phyloP scores from a whole-genome alignment of 768 basidiomycete genomes.

The Psilocybe azurescens region DNA sequence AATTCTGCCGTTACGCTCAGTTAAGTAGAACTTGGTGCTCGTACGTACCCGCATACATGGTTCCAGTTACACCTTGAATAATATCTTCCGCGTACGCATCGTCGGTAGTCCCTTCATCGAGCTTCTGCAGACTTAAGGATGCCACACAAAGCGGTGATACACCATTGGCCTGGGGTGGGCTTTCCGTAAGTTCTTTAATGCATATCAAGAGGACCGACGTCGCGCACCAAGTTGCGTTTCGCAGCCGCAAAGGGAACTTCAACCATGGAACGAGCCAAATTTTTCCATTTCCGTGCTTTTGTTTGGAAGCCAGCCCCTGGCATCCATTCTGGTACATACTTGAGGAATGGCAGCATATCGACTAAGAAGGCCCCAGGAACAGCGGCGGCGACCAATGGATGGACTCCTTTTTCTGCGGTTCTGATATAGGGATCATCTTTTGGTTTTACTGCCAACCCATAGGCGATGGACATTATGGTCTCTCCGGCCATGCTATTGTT shows the following conservation, averaged over 20 bases:
- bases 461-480: conserved; percentile 44
- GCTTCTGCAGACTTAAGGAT: too few species aligned
- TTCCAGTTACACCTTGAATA: too few species aligned
- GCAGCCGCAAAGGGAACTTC: conserved; percentile 40
- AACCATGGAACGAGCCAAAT: conserved; percentile 37
- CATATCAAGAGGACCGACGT: too few species aligned
- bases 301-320: conserved; percentile 65
- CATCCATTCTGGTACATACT: conserved; percentile 58
- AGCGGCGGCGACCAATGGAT: conserved; percentile 36
- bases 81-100: too few species aligned
- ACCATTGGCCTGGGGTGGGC: not conserved
- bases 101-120: too few species aligned
- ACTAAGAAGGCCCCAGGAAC: conserved; percentile 51
- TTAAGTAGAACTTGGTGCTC: too few species aligned
- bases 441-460: conserved; percentile 46
- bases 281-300: conserved; percentile 51
- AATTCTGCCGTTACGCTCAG: too few species aligned
- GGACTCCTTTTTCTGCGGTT: conserved; percentile 42
- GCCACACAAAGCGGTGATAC: too few species aligned
- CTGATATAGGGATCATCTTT: conserved; percentile 49
- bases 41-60: too few species aligned
- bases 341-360: conserved; percentile 41
- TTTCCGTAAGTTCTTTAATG: too few species aligned
- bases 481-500: conserved; percentile 33
- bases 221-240: conserved; percentile 30